These are phyloP conservation scores for Saussurea involucrata DNA, from an alignment of 129 eudicot species.

Conservation along the genomic window DNA sequence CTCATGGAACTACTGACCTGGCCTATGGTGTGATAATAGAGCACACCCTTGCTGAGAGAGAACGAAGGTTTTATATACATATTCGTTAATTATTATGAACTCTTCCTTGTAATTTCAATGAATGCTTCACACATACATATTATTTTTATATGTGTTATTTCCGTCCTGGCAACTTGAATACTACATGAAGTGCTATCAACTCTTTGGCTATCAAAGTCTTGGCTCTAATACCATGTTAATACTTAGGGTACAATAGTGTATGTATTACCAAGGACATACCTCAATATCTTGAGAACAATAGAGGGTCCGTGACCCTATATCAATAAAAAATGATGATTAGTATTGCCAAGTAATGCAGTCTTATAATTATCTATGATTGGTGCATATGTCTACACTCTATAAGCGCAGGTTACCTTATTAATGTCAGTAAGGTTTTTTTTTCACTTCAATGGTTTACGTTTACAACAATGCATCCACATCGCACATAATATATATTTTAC, in stretches of 20 bases:
- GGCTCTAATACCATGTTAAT: slow-evolving; percentile 6
- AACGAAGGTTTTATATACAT: slow-evolving; percentile 68
- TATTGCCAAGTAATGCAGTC: background rate
- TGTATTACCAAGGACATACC: background rate
- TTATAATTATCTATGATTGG: background rate
- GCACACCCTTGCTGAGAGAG: slow-evolving; percentile 97
- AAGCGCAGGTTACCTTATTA: background rate
- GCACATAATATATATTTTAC: background rate
- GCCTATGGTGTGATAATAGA: slow-evolving; percentile 90
- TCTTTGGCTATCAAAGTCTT: background rate
- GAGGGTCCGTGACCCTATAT: background rate
- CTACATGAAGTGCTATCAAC: slow-evolving; percentile 1
- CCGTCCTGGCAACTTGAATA: background rate
- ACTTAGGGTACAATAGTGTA: slow-evolving; percentile 7
- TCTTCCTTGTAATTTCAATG: background rate
- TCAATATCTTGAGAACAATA: background rate
- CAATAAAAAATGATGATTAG: background rate
- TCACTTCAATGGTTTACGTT: background rate
- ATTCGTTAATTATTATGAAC: slow-evolving; percentile 4
- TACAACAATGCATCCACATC: background rate
- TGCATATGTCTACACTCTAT: background rate
- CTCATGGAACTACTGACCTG: slow-evolving; percentile 75
- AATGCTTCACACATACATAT: background rate
- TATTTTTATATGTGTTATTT: background rate
- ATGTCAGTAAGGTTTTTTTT: background rate